These are phyloP conservation scores for Psilocybe tampanensis DNA, from an alignment of 768 basidiomycete species.

Conservation along the genomic window DNA sequence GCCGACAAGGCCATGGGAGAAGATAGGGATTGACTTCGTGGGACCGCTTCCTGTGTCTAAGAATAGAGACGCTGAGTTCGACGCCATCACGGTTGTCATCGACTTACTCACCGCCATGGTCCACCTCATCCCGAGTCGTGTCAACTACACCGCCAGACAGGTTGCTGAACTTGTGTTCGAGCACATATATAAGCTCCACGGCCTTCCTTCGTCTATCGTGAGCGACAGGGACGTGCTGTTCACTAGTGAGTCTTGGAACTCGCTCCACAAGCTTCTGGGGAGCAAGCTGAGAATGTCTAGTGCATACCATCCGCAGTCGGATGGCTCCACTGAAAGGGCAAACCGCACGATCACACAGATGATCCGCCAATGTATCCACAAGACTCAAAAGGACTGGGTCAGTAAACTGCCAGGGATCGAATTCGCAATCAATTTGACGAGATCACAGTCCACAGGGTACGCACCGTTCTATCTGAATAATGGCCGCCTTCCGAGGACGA, in stretches of 20 bases:
- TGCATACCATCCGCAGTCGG: conserved; percentile 12
- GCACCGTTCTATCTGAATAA: conserved; percentile 29
- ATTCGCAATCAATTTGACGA: conserved; percentile 22
- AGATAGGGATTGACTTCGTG: conserved; percentile 19
- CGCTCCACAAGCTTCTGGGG: conserved; percentile 13
- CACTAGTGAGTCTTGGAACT: conserved; percentile 11
- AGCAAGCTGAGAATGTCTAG: conserved; percentile 10
- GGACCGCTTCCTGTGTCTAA: conserved; percentile 14
- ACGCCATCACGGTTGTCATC: conserved; percentile 15
- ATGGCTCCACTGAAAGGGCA: conserved; percentile 16
- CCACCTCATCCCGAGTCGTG: conserved; percentile 9
- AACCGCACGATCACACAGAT: conserved; percentile 24
- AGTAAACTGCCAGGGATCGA: conserved; percentile 26
- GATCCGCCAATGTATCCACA: conserved; percentile 22
- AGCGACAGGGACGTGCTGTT: conserved; percentile 14
- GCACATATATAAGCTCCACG: conserved; percentile 13
- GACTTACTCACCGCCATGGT: conserved; percentile 12
- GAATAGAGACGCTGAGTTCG: conserved; percentile 3
- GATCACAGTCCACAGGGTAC: conserved; percentile 23
- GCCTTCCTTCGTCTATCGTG: conserved; percentile 10
- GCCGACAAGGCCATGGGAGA: conserved; percentile 9
- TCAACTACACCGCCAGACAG: conserved; percentile 9
- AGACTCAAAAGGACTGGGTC: conserved; percentile 35
- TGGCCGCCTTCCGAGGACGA: conserved; percentile 19
- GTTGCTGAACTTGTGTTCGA: conserved; percentile 13